Base-by-base conservation (phyloP, 2,329 filamentous ascomycete genomes). In the Beauveria varroae region DNA sequence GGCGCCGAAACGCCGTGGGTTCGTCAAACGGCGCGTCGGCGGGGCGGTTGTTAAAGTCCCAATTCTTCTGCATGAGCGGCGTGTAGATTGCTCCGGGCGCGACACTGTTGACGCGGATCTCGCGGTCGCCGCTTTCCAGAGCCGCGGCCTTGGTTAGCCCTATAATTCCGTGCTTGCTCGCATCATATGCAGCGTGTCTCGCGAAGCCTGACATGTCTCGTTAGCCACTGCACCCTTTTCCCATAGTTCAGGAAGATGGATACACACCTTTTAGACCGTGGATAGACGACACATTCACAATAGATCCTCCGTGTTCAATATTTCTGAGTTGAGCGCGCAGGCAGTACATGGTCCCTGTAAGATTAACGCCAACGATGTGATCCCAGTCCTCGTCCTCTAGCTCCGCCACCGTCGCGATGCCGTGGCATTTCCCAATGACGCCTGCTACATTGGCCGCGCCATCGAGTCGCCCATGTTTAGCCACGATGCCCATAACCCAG, bases 201-300 rank as follows among this genome's bases (percentile, higher is more conserved):
- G 72, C 68, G 30, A 73, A 71, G 1, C 71, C 71, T 63, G 14
- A 70, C 43, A 69, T 50, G 7, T 34, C 10, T 30, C 47, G 24
- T 50, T n/a, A 46, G 44, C 10, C 20, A 24, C 52, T 53, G 47
- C 67, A 65, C 71, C 70, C 24, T 74, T 69, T 12, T 5, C 12
- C 28, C 28, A 3, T 3, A 30, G 1, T 30, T 34, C 30, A 6
- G 34, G 12, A 37, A 37, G 34, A 6, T 37, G 34, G 5, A 16
- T 37, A 53, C 54, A 50, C 67, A 65, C 71, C 70, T 24, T 74
- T 69, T 10, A 71, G 65, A 41, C 81, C 81, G 43, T 81, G 76
- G 51, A 84, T 78, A 43, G 78, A 82, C n/a, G 78, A 75, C 30
- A 80, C 74, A 67, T 83, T 85, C 62, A 86, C 83, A 66, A 86